Evolutionary conservation across 352 stramenopile genomes (phyloP).

Genomic region (Phytophthora meadii): DNA sequence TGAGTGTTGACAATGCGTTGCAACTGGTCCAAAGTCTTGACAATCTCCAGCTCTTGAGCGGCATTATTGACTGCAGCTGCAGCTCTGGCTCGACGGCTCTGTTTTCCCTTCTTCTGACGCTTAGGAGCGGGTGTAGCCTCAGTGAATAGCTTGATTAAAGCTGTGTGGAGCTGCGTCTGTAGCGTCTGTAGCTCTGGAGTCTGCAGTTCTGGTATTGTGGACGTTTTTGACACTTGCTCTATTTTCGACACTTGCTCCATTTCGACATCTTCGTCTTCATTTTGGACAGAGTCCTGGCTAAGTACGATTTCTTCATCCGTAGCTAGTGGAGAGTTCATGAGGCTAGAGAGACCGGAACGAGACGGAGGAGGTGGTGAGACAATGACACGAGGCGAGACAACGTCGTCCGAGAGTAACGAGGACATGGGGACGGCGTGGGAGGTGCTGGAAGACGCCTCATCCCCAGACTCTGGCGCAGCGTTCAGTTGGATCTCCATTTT

Average conservation of each 20-base stretch:
- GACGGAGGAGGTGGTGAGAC: slow-evolving; percentile 1
- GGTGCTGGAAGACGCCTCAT: background rate
- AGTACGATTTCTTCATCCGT: slow-evolving; percentile 36
- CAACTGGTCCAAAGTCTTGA: slow-evolving; percentile 45
- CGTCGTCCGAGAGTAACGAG: slow-evolving; percentile 56
- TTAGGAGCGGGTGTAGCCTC: slow-evolving; percentile 50
- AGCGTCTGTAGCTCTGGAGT: slow-evolving; percentile 50
- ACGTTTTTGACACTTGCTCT: background rate
- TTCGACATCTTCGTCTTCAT: slow-evolving; percentile 31
- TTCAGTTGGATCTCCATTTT: slow-evolving; percentile 7
- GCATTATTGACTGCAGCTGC: slow-evolving; percentile 15
- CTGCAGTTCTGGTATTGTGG: slow-evolving; percentile 31
- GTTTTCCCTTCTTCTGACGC: slow-evolving; percentile 74
- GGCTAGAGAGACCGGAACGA: slow-evolving; percentile 49
- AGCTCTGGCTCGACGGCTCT: slow-evolving; percentile 32
- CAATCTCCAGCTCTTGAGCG: slow-evolving; percentile 37
- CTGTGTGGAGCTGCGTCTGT: slow-evolving; percentile 48
- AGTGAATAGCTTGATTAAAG: slow-evolving; percentile 43
- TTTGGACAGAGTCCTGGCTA: slow-evolving; percentile 15
- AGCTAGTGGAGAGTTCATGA: slow-evolving; percentile 67
- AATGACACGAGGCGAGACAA: slow-evolving; percentile 16
- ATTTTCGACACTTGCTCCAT: slow-evolving; percentile 19
- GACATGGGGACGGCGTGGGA: slow-evolving; percentile 29
- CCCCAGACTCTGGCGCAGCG: background rate
- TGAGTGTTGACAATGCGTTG: slow-evolving; percentile 47